Conservation (phyloP, 352 stramenopile species). For the Phytophthora hibernalis region DNA sequence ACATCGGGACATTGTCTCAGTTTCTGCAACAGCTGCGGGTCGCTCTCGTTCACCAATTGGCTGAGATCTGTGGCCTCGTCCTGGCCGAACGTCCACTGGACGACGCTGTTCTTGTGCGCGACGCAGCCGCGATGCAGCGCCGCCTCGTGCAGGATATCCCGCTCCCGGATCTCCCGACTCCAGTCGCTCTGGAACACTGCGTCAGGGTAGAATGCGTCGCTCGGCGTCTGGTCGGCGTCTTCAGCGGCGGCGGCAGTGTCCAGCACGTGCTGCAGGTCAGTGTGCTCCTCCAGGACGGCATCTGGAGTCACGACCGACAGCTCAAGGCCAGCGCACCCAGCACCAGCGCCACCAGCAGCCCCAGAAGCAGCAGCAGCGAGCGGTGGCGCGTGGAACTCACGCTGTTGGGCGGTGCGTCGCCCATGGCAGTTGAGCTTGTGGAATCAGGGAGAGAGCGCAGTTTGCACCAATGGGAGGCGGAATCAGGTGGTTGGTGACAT, state of each 20-base stretch:
- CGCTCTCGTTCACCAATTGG: conserved; percentile 36
- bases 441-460: conserved; percentile 2
- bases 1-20: conserved; percentile 56
- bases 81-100: conserved; percentile 41
- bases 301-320: conserved; percentile 33
- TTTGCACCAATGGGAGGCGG: conserved; percentile 19
- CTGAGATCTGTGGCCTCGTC: conserved; percentile 3
- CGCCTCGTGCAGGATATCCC: conserved; percentile 54
- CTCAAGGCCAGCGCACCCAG: conserved; percentile 36
- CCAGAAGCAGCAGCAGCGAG: conserved; percentile 35
- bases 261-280: conserved; percentile 32
- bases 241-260: conserved; percentile 34
- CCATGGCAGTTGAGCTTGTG: conserved; percentile 15
- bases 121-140: conserved; percentile 45
- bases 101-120: conserved; percentile 40
- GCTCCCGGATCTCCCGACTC: conserved; percentile 30
- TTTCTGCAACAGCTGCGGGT: conserved; percentile 50
- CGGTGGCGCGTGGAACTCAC: conserved; percentile 8
- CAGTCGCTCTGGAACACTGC: conserved; percentile 41
- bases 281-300: conserved; percentile 9
- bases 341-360: conserved; percentile 26
- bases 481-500: conserved; percentile 13
- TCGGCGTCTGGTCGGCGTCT: conserved; percentile 28
- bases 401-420: conserved; percentile 11
- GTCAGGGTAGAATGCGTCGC: conserved; percentile 39